Percentiles rank a stretch among this genome's conserved stretches.
phyloP scores from a whole-genome alignment of 2,329 filamentous ascomycete genomes.

The Cercospora sp. region DNA sequence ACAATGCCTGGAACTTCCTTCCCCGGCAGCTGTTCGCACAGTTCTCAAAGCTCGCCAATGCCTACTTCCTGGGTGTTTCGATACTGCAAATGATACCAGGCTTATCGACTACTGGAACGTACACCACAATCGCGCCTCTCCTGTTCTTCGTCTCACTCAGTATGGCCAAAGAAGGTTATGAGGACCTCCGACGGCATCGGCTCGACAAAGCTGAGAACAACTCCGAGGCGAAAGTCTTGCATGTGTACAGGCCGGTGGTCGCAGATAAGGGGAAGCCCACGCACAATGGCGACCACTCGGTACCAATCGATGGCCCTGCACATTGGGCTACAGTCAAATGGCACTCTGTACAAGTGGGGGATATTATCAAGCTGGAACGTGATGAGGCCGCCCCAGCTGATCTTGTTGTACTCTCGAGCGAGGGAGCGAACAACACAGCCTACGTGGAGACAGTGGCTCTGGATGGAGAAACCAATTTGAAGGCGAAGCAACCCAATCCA shows the following conservation, averaged over 20 bases:
- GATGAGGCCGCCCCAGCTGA: conserved; percentile 78
- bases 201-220: conserved; percentile 82
- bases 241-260: conserved; percentile 20
- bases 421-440: conserved; percentile 73
- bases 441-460: conserved; percentile 79
- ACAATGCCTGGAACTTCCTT: conserved; percentile 85
- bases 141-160: conserved; percentile 81
- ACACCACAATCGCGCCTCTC: conserved; percentile 81
- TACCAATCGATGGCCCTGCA: conserved; percentile 16
- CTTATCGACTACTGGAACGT: conserved; percentile 83
- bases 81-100: conserved; percentile 89
- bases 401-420: conserved; percentile 71
- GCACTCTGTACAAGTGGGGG: conserved; percentile 76
- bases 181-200: conserved; percentile 80
- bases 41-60: conserved; percentile 92
- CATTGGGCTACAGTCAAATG: conserved; percentile 71
- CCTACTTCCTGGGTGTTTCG: conserved; percentile 86
- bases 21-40: conserved; percentile 87
- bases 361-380: conserved; percentile 72
- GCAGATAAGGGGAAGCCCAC: neutral
- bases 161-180: conserved; percentile 89
- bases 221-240: conserved; percentile 27
- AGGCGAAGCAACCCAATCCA: conserved; percentile 67
- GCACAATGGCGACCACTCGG: conserved; percentile 5
- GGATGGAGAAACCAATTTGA: conserved; percentile 75